Percentiles rank a stretch among this genome's conserved stretches.
phyloP scores from a whole-genome alignment of 345 rosid genomes.

The Arabis alpina region DNA sequence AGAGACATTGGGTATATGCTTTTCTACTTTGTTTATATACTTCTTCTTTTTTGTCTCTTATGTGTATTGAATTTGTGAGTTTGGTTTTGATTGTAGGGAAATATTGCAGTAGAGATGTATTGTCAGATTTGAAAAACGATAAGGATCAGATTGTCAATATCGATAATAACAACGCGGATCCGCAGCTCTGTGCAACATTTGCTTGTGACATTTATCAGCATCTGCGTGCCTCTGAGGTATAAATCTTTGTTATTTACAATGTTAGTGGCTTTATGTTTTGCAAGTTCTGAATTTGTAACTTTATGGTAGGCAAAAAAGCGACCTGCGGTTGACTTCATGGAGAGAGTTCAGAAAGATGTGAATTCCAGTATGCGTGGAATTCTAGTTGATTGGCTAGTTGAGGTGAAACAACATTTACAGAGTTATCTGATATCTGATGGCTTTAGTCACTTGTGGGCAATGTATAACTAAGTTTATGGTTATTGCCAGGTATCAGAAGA shows the following conservation, averaged over 20 bases:
- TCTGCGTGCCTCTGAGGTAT: conserved; percentile 75
- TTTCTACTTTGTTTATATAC: background rate
- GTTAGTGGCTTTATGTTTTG: background rate
- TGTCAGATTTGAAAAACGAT: conserved; percentile 55
- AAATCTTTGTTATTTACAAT: background rate
- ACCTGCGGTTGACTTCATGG: conserved; percentile 81
- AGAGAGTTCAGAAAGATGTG: conserved; percentile 77
- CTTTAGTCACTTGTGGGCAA: background rate
- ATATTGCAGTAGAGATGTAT: conserved; percentile 60
- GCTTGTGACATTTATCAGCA: conserved; percentile 64
- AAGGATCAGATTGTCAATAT: conserved; percentile 52
- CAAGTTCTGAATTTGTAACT: background rate
- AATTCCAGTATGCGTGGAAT: conserved; percentile 86
- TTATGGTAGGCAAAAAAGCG: conserved; percentile 68
- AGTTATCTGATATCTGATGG: background rate
- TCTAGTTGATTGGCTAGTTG: conserved; percentile 94
- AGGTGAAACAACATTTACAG: conserved; percentile 49
- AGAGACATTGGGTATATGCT: conserved; percentile 50
- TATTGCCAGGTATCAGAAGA: conserved; percentile 82
- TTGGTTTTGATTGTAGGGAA: conserved; percentile 51
- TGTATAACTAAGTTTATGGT: background rate
- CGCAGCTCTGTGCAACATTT: conserved; percentile 80
- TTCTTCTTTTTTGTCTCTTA: background rate
- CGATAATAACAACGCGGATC: conserved; percentile 61
- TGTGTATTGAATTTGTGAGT: background rate